These are phyloP conservation scores for Botrytis medusae DNA, from an alignment of 2,329 filamentous ascomycete genomes.

Conservation along the genomic window DNA sequence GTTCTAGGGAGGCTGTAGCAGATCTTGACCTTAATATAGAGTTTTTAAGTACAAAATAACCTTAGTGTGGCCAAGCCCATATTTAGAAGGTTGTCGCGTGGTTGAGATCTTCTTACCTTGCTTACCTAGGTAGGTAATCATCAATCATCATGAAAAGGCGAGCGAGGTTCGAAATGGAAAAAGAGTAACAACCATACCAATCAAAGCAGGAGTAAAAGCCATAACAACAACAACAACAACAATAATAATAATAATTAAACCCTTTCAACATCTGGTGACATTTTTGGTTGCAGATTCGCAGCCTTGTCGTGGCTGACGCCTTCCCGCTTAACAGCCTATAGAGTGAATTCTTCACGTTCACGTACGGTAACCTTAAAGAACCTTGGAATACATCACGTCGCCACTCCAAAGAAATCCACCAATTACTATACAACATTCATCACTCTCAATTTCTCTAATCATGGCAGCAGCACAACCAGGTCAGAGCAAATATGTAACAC, in stretches of 20 bases:
- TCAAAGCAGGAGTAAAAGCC: neutral
- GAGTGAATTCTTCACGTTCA: neutral
- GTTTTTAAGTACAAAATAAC: neutral
- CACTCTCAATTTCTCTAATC: constrained; percentile 9
- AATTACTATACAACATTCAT: constrained; percentile 20
- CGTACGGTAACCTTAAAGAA: neutral
- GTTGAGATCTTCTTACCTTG: neutral
- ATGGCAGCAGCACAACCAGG: constrained; percentile 21
- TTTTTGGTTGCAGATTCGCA: neutral
- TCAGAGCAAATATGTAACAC: constrained; percentile 69
- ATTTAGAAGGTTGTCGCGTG: neutral
- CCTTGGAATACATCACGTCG: neutral
- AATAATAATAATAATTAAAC: neutral
- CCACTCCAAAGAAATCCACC: neutral
- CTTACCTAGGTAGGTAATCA: neutral
- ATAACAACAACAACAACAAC: too few relatives aligned
- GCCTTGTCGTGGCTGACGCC: neutral
- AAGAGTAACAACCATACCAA: neutral
- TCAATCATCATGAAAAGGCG: neutral
- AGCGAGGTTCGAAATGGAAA: neutral
- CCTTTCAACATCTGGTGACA: neutral
- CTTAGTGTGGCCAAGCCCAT: neutral
- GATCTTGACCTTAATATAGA: constrained; percentile 5
- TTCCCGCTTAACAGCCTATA: neutral
- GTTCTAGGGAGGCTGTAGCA: neutral